These are phyloP conservation scores for Yamadazyma endophytica DNA, from an alignment of 805 yeast genomes.

Conservation along the genomic window DNA sequence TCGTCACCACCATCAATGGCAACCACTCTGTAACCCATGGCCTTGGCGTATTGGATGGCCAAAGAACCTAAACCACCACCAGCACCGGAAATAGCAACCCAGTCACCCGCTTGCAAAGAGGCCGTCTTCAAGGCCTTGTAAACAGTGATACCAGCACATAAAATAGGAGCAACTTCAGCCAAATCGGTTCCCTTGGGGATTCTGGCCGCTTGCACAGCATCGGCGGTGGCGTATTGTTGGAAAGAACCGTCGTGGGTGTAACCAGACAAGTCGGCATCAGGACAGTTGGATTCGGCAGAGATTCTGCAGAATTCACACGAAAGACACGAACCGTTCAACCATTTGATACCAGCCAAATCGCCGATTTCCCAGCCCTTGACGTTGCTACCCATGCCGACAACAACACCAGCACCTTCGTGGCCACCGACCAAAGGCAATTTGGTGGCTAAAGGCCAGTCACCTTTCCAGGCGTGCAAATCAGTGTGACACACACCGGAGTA, in stretches of 20 bases:
- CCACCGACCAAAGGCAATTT: slow-evolving; percentile 46
- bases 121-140: slow-evolving; percentile 67
- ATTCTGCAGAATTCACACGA: slow-evolving; percentile 39
- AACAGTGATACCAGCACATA: slow-evolving; percentile 67
- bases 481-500: slow-evolving; percentile 47
- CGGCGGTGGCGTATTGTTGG: slow-evolving; percentile 65
- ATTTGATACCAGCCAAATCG: slow-evolving; percentile 41
- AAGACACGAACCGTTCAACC: slow-evolving; percentile 45
- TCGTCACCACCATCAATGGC: slow-evolving; percentile 76
- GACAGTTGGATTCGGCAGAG: slow-evolving; percentile 51
- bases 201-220: slow-evolving; percentile 59
- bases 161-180: slow-evolving; percentile 56
- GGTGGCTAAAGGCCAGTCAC: slow-evolving; percentile 44
- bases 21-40: slow-evolving; percentile 66
- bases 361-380: slow-evolving; percentile 42
- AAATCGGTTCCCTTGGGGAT: slow-evolving; percentile 54
- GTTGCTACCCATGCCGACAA: slow-evolving; percentile 38
- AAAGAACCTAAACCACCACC: slow-evolving; percentile 79
- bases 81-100: slow-evolving; percentile 75
- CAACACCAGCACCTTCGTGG: slow-evolving; percentile 48
- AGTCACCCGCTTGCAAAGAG: slow-evolving; percentile 56
- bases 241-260: slow-evolving; percentile 70
- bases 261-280: slow-evolving; percentile 66
- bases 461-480: slow-evolving; percentile 46
- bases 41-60: slow-evolving; percentile 72